A percentile compares a stretch with the other conserved stretches of the same genome.
phyloP scores from a whole-genome alignment of 306 rosid species.

The Crataegus laevigata region DNA sequence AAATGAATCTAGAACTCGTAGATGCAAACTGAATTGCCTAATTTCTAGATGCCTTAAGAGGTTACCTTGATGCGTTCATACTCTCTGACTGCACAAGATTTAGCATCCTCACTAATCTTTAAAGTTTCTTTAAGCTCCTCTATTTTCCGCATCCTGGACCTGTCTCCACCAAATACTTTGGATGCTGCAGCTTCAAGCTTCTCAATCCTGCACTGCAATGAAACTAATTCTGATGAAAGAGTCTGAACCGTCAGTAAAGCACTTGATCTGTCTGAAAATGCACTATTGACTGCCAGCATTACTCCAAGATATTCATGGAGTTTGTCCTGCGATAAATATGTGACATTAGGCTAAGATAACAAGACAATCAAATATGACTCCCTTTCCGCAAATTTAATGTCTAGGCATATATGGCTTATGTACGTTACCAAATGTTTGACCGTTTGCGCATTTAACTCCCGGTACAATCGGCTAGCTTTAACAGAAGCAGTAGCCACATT shows the following conservation, averaged over 20 bases:
- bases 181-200: conserved; percentile 87
- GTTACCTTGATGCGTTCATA: conserved; percentile 83
- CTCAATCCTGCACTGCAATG: conserved; percentile 70
- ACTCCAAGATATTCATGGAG: conserved; percentile 88
- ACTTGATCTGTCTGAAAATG: conserved; percentile 76
- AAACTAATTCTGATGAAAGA: conserved; percentile 59
- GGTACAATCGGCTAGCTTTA: conserved; percentile 72
- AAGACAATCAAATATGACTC: not conserved
- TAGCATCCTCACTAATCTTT: conserved; percentile 69
- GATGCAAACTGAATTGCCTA: not conserved
- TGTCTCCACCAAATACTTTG: conserved; percentile 85
- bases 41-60: not conserved
- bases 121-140: conserved; percentile 77
- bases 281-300: conserved; percentile 66
- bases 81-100: conserved; percentile 68
- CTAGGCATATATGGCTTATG: not conserved
- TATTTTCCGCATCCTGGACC: conserved; percentile 58
- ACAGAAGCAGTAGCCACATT: conserved; percentile 78
- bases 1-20: not conserved
- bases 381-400: not conserved
- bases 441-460: conserved; percentile 78
- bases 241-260: conserved; percentile 82
- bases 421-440: conserved; percentile 81
- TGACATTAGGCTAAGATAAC: not conserved
- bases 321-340: conserved; percentile 50